These are phyloP conservation scores for Thermomucor indicae-seudaticae DNA, from an alignment of 371 early-diverging fungal genomes.

Conservation along the genomic window DNA sequence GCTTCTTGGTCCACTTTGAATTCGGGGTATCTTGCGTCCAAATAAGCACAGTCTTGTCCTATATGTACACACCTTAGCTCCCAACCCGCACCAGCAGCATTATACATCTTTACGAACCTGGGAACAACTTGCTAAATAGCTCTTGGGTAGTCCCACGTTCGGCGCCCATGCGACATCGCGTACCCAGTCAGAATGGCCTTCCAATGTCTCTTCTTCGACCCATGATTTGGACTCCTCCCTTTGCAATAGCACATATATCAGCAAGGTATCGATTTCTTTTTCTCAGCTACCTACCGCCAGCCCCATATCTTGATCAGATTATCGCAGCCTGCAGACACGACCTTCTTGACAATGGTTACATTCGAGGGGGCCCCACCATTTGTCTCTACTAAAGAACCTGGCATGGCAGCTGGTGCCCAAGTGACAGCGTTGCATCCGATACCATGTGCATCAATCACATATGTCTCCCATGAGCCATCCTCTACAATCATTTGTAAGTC, in stretches of 20 bases:
- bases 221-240: conserved; percentile 74
- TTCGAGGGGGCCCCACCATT: conserved; percentile 56
- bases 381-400: conserved; percentile 76
- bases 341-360: conserved; percentile 63
- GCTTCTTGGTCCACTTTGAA: conserved; percentile 71
- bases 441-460: conserved; percentile 80
- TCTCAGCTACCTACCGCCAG: conserved; percentile 39
- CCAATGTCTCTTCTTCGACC: conserved; percentile 78
- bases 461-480: conserved; percentile 79
- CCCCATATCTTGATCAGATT: conserved; percentile 94
- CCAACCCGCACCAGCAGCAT: no score
- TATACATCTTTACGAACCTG: conserved; percentile 62
- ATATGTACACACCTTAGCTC: no score
- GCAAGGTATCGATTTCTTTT: neutral
- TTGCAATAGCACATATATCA: neutral
- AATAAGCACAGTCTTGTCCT: conserved; percentile 93
- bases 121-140: conserved; percentile 89
- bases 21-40: conserved; percentile 85
- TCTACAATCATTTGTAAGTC: conserved; percentile 36
- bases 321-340: conserved; percentile 95
- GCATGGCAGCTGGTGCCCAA: conserved; percentile 91
- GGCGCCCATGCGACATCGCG: conserved; percentile 98
- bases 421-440: conserved; percentile 93
- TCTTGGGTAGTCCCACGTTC: conserved; percentile 86
- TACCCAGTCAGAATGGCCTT: conserved; percentile 98